Conservation (phyloP, 495 filamentous ascomycete species). For the Penicillium roqueforti region DNA sequence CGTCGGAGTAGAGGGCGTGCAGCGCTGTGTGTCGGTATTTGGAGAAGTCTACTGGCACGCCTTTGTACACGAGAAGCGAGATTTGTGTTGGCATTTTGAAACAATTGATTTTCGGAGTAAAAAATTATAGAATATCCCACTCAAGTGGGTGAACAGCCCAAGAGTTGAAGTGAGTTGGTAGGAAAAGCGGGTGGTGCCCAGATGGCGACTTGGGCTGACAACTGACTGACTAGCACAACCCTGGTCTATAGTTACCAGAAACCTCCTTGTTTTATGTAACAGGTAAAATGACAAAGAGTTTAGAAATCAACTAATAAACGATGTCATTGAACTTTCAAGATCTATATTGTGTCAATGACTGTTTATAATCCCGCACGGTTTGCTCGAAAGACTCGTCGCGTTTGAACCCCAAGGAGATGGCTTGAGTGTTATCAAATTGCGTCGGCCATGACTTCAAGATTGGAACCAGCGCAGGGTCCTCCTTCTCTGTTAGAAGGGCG, state of each 20-base stretch:
- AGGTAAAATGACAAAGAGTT: background rate
- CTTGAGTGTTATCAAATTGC: constrained; percentile 57
- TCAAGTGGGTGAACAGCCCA: background rate
- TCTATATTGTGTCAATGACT: constrained; percentile 22
- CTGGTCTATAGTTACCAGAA: background rate
- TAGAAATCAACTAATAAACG: background rate
- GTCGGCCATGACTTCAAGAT: constrained; percentile 69
- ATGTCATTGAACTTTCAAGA: background rate
- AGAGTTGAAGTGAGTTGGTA: background rate
- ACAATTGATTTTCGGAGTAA: background rate
- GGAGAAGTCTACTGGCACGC: constrained; percentile 29
- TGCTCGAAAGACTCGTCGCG: constrained; percentile 54
- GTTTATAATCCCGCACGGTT: constrained; percentile 51
- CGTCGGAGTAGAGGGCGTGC: constrained; percentile 21
- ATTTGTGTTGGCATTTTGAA: constrained; percentile 19
- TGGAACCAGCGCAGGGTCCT: constrained; percentile 53
- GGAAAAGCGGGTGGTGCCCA: background rate
- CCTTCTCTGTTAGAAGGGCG: constrained; percentile 54
- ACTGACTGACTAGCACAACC: background rate
- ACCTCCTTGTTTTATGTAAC: background rate
- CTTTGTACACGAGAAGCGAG: constrained; percentile 27
- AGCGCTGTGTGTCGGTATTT: constrained; percentile 34
- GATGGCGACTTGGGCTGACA: background rate
- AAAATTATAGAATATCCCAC: background rate
- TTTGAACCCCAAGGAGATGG: constrained; percentile 54